Evolutionary conservation across 495 filamentous ascomycete genomes (phyloP), one percentile per base, ranked within the genome.

Genomic region (Penicillium goetzii): DNA sequence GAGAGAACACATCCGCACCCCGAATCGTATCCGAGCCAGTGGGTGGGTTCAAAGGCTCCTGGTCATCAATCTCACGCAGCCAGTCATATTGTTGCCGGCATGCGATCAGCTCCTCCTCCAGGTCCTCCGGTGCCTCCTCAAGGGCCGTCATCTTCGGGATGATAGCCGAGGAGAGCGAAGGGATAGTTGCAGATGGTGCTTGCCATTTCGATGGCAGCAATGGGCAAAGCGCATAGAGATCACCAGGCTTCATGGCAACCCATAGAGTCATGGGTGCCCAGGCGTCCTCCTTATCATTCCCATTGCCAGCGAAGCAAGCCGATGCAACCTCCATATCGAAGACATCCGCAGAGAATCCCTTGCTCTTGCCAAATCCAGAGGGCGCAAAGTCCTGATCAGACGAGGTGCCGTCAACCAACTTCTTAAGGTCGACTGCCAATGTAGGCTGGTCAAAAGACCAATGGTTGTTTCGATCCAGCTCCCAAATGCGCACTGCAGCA

Each of bases 221-320:
- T 11, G 93, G 93, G 72, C 93, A 96, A n/a, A 97, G 77, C 9
- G 92, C 91, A 66, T 97, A 97, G 9, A 97, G 84, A 67, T 96
- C 92, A 5, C 93, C 93, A 28, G 90, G 89, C 36, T 81, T 83
- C 92, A 96, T 97, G 17, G 90, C 92, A 49, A 96, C 77, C 92
- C 92, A 97, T 19, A 97, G 78, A 3, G 93, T 96, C 92, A 95
- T 96, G 15, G 91, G 82, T 8, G 90, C 89, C 93, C 93, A 97
- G 32, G 88, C 89, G 67, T 91, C 86, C 56, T 93, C 91, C 32
- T 76, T 81, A 38, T 80, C 79, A 28, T 70, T 76, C 32, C 87
- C 89, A 57, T 78, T 86, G 21, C 87, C 87, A 0, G 89, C 90
- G 75, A 97, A 96, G 68, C 87, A 91, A 43, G 93, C 91, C 6